Base-by-base conservation (phyloP, 805 yeast species). In the Lipomyces orientalis region DNA sequence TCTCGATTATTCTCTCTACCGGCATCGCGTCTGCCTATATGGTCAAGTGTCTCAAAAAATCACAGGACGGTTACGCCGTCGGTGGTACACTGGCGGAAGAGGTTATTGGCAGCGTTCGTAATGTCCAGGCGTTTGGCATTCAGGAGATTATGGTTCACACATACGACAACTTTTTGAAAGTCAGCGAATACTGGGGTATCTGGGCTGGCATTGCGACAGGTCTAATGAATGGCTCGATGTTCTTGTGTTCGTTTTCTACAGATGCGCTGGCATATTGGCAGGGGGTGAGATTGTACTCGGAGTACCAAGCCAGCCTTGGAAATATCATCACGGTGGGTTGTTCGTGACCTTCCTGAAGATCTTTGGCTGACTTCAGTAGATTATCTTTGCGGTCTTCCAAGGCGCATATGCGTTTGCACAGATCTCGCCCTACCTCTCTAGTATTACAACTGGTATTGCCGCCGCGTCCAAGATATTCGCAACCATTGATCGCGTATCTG, bases 111-210 rank as follows among this genome's bases (percentile, higher is more conserved):
- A 77, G 82, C 6, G 75, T 79, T 34, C 75, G 82, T 54, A 80
- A 77, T 60, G 81, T 81, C 3, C 77, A 79, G 6, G 83, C 83
- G 2, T 79, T 80, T 57, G 82, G 82, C 33, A 74, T 79, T 25
- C 83, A 80, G 67, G 73, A 76, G 14, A 72, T 79, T n/a, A 63
- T 80, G 61, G 74, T 75, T 19, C 70, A 54, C 7, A 69, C 71
- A 62, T 80, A 75, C 63, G 80, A 79, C 58, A 66, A 54, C 19
- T 70, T 67, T 51, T 73, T 80, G 54, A 56, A 49, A 5, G 58
- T 68, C 12, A 68, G 81, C 6, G 69, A 68, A 62, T 52, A 52
- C 37, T 64, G 66, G 66, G 64, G 66, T 49, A 56, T 64, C 6
- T 16, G 46, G 8, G 64, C 66, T 25, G 66, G 66, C 46, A 39